phyloP scores from a whole-genome alignment of 106 monocot species.

The Dendrobium catenatum region DNA sequence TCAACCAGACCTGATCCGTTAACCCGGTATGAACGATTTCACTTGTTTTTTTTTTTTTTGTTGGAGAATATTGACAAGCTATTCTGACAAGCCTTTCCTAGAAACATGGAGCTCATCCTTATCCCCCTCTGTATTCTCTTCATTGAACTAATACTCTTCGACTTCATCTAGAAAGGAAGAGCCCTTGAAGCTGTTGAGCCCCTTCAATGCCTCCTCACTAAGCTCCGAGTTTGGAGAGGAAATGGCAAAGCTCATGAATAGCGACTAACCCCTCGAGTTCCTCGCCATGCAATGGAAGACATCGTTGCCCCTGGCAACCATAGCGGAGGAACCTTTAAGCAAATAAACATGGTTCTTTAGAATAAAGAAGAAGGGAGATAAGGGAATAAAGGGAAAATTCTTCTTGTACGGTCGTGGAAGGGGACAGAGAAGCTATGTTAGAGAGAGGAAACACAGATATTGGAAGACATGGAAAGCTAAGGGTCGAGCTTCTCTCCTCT shows the following conservation, averaged over 20 bases:
- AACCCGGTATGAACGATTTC: too few species aligned
- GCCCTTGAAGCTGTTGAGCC: slow-evolving; percentile 27
- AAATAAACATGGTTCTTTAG: neutral
- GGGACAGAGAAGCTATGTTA: slow-evolving; percentile 26
- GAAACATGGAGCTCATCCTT: slow-evolving; percentile 49
- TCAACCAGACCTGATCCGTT: too few species aligned
- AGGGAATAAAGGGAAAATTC: neutral
- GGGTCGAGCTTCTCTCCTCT: neutral
- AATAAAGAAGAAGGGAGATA: slow-evolving; percentile 1
- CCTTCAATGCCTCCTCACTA: slow-evolving; percentile 97
- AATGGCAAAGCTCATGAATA: slow-evolving; percentile 25
- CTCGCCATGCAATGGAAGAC: neutral
- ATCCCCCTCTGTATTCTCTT: slow-evolving; percentile 14
- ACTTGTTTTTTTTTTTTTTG: slow-evolving; percentile 14
- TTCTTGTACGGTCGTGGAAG: slow-evolving; percentile 7
- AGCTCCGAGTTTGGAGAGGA: slow-evolving; percentile 75
- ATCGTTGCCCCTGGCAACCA: neutral
- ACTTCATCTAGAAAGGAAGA: neutral
- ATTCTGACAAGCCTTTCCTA: slow-evolving; percentile 61
- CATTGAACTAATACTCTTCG: slow-evolving; percentile 2
- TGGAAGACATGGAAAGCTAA: slow-evolving; percentile 31
- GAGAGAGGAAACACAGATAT: slow-evolving; percentile 52
- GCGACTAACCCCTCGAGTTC: slow-evolving; percentile 2
- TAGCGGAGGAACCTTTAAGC: neutral
- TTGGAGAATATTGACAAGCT: slow-evolving; percentile 59